Conservation (phyloP, 495 filamentous ascomycete species). For the Xylaria bambusicola region DNA sequence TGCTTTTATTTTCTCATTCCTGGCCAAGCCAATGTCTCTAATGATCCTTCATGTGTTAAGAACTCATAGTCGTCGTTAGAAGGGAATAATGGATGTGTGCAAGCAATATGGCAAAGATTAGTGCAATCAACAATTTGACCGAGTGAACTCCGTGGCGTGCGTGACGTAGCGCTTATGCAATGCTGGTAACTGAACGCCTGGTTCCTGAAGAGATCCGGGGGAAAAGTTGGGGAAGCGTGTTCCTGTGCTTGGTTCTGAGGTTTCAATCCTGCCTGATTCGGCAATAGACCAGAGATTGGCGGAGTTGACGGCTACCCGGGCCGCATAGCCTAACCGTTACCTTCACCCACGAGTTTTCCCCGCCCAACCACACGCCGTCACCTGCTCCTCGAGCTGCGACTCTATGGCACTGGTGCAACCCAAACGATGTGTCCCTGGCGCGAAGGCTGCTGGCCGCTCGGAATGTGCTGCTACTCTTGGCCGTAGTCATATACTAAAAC, state of each 20-base stretch:
- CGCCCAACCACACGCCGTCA: constrained; percentile 32
- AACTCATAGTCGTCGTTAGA: constrained; percentile 11
- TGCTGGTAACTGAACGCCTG: constrained; percentile 11
- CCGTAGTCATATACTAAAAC: constrained; percentile 7
- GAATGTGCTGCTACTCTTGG: constrained; percentile 8
- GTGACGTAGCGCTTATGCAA: constrained; percentile 18
- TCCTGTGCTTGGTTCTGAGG: constrained; percentile 1
- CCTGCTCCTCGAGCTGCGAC: constrained; percentile 6
- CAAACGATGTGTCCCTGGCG: not conserved
- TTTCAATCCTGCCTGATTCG: constrained; percentile 23
- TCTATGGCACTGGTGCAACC: constrained; percentile 10
- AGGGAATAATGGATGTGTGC: not conserved
- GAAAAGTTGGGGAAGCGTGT: constrained; percentile 19
- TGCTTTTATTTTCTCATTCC: not conserved
- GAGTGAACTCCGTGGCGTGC: constrained; percentile 14
- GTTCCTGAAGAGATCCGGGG: constrained; percentile 19
- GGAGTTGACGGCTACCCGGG: constrained; percentile 31
- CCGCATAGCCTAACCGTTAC: constrained; percentile 30
- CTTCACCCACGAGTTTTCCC: constrained; percentile 33
- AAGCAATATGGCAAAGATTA: constrained; percentile 18
- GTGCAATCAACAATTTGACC: constrained; percentile 20
- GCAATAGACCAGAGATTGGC: constrained; percentile 22
- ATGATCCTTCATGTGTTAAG: constrained; percentile 4
- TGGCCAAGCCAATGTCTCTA: constrained; percentile 5
- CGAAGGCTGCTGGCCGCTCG: not conserved